phyloP scores from a whole-genome alignment of 305 asterid species.

The Stenogyne calaminthoides region DNA sequence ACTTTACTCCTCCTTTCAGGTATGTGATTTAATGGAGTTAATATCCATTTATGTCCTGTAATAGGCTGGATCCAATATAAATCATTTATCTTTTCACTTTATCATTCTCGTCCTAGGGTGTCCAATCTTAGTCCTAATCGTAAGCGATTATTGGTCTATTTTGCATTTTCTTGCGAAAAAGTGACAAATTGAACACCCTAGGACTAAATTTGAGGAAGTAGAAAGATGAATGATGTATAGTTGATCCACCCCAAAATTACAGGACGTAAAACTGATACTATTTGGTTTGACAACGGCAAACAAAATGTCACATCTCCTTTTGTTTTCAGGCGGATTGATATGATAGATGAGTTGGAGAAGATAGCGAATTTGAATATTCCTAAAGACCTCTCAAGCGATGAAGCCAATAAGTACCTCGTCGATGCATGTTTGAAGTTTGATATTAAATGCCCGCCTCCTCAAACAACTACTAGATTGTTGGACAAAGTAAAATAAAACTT shows the following conservation, averaged over 20 bases:
- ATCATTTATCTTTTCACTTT: background rate
- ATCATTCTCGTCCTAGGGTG: background rate
- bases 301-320: background rate
- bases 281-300: background rate
- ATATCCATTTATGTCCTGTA: background rate
- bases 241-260: background rate
- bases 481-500: conserved; percentile 62
- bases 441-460: conserved; percentile 91
- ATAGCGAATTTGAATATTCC: conserved; percentile 76
- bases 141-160: background rate
- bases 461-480: conserved; percentile 79
- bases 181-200: background rate
- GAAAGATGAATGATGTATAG: background rate
- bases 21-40: conserved; percentile 18
- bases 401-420: conserved; percentile 71
- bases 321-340: conserved; percentile 76
- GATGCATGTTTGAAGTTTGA: conserved; percentile 80
- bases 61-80: background rate
- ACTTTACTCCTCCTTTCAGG: conserved; percentile 98
- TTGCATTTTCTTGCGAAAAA: background rate
- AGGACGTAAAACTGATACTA: too few relatives aligned
- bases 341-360: conserved; percentile 90
- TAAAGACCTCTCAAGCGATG: conserved; percentile 75
- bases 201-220: too few relatives aligned
- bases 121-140: background rate